These are phyloP conservation scores for Tylopilus sp. DNA, from an alignment of 768 basidiomycete genomes.

Conservation along the genomic window DNA sequence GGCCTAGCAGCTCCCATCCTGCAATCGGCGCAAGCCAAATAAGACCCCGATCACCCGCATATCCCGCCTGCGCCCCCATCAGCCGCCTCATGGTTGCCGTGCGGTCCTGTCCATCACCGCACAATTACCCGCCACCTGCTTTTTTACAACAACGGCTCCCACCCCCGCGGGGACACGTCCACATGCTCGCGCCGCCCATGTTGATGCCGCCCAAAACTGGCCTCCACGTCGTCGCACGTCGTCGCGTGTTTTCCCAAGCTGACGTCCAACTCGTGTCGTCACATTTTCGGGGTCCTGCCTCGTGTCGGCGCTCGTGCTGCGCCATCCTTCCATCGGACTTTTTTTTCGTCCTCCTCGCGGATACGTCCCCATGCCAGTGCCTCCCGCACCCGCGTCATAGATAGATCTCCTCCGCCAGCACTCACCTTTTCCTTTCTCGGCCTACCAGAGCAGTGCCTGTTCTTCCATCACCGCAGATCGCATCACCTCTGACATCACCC, in stretches of 20 bases:
- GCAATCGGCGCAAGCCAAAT: not conserved
- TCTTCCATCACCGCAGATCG: constrained; percentile 17
- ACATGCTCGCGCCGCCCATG: constrained; percentile 4
- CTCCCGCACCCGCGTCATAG: not conserved
- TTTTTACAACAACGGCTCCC: not conserved
- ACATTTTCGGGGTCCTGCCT: constrained; percentile 25
- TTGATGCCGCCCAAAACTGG: constrained; percentile 1
- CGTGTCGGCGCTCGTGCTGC: constrained; percentile 30
- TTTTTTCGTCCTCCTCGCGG: constrained; percentile 3
- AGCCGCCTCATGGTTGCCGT: constrained; percentile 22
- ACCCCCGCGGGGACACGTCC: constrained; percentile 5
- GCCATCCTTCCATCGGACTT: constrained; percentile 11
- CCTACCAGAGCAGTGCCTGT: not conserved
- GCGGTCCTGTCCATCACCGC: constrained; percentile 13
- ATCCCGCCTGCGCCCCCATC: constrained; percentile 19
- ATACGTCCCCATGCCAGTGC: too few relatives aligned
- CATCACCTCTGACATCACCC: constrained; percentile 14
- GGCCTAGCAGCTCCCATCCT: not conserved
- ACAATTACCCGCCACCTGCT: constrained; percentile 1
- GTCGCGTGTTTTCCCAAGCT: constrained; percentile 18
- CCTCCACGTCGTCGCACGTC: not conserved
- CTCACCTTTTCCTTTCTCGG: not conserved
- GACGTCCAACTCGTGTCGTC: constrained; percentile 10
- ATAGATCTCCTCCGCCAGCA: not conserved
- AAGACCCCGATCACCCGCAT: constrained; percentile 21